Percentiles rank a stretch among this genome's conserved stretches.
These are phyloP conservation scores for Cercospora zeae-maydis DNA, from an alignment of 2,329 filamentous ascomycete genomes.

Conservation along the genomic window DNA sequence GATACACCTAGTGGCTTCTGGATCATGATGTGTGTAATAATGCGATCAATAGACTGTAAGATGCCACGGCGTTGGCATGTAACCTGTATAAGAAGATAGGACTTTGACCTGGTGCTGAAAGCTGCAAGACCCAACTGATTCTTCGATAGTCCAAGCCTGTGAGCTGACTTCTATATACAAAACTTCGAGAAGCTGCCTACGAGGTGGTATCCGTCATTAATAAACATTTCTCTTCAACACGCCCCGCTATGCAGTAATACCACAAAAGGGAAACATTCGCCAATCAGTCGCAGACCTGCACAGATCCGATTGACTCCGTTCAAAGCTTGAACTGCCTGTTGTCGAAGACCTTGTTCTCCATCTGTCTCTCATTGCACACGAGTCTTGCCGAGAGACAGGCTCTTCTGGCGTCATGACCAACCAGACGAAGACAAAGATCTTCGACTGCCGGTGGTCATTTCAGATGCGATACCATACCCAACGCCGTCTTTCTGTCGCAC, in stretches of 20 bases:
- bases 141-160: too few species aligned
- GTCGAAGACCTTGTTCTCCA: not conserved
- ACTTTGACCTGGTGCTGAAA: not conserved
- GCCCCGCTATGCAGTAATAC: not conserved
- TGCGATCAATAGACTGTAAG: not conserved
- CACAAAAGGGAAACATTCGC: too few species aligned
- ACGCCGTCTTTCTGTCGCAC: slow-evolving; percentile 7
- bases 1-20: not conserved
- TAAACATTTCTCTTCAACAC: not conserved
- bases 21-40: not conserved
- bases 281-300: not conserved
- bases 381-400: not conserved
- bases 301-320: not conserved
- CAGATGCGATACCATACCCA: not conserved
- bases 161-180: too few species aligned
- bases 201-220: not conserved
- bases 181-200: not conserved
- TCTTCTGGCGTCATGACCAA: not conserved
- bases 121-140: too few species aligned
- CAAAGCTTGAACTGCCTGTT: not conserved
- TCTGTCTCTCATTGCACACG: not conserved
- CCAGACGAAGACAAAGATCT: not conserved
- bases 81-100: not conserved
- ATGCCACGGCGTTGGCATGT: not conserved
- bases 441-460: not conserved